phyloP scores from a whole-genome alignment of 345 rosid genomes.

The Murraya koenigii region DNA sequence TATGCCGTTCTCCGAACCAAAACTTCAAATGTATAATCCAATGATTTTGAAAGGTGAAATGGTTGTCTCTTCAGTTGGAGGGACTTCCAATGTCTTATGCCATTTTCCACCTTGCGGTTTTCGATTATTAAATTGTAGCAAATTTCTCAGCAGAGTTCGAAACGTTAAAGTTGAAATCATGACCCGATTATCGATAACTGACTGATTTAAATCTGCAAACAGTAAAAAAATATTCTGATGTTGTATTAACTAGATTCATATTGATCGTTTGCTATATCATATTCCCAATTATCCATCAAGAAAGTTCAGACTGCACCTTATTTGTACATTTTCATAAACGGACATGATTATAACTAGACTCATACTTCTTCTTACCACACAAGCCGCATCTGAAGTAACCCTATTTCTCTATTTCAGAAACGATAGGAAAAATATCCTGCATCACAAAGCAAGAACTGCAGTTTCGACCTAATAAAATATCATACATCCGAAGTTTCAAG shows the following conservation, averaged over 20 bases:
- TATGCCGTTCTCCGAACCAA: not conserved
- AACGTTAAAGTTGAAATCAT: no score
- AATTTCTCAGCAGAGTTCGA: no score
- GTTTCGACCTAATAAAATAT: slow-evolving; percentile 11
- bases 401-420: not conserved
- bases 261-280: not conserved
- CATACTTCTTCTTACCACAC: not conserved
- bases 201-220: no score
- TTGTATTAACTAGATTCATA: not conserved
- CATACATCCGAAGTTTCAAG: slow-evolving; percentile 17
- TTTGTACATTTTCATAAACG: not conserved
- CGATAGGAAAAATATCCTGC: not conserved
- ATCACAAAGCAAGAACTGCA: not conserved
- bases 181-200: no score
- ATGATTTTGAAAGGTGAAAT: not conserved
- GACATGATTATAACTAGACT: not conserved
- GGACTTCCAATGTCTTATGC: not conserved
- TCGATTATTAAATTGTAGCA: no score
- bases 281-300: not conserved
- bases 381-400: not conserved
- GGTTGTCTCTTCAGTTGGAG: not conserved
- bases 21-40: not conserved
- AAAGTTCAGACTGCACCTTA: not conserved
- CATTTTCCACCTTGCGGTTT: no score
- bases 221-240: no score